A percentile compares a stretch with the other conserved stretches of the same genome.
These are phyloP conservation scores for Echinosophora koreensis DNA, from an alignment of 306 rosid species.

Conservation along the genomic window DNA sequence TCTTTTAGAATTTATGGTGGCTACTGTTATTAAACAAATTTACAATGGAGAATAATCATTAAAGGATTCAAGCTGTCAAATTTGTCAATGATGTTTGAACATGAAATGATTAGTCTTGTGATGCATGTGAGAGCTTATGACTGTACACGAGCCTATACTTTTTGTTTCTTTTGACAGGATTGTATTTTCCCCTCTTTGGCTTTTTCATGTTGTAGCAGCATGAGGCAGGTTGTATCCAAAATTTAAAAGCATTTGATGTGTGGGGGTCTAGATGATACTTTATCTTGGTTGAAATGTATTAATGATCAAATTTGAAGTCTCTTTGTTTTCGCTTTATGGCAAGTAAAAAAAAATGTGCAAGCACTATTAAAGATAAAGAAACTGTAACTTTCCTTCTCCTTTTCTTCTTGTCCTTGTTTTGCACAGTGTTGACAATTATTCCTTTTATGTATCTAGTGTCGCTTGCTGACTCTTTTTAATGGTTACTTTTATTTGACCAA, in stretches of 20 bases:
- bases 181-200: conserved; percentile 78
- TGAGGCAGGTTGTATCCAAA: conserved; percentile 66
- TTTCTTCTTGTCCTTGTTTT: neutral
- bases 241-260: neutral
- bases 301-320: conserved; percentile 21
- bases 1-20: neutral
- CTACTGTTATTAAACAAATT: neutral
- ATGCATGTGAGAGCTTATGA: neutral
- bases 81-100: neutral
- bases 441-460: neutral
- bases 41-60: conserved; percentile 1
- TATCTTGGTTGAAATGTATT: neutral
- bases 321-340: conserved; percentile 3
- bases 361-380: neutral
- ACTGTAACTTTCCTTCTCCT: neutral
- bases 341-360: neutral
- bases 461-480: neutral
- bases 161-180: conserved; percentile 60
- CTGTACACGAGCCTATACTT: neutral
- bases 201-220: conserved; percentile 80
- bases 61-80: neutral
- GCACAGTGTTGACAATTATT: conserved; percentile 9
- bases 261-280: conserved; percentile 2
- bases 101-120: conserved; percentile 26
- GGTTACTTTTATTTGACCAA: conserved; percentile 18